Conservation (phyloP, 1,139 yeast species). For the Hyphopichia burtonii region DNA sequence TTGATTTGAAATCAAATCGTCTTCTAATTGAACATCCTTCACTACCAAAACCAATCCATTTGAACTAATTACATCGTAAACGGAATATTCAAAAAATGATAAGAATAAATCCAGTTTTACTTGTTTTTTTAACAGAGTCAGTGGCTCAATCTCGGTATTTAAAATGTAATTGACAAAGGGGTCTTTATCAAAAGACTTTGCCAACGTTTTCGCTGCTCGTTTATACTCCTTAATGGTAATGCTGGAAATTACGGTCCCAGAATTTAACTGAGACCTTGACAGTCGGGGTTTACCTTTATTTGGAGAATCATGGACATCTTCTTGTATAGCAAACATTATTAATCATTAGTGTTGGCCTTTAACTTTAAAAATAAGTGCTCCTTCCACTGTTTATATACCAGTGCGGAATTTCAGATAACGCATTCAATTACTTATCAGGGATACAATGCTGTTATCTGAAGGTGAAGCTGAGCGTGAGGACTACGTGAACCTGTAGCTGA, state of each 20-base stretch:
- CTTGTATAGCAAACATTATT: slow-evolving; percentile 28
- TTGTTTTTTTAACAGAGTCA: slow-evolving; percentile 20
- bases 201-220: slow-evolving; percentile 39
- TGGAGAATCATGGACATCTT: slow-evolving; percentile 36
- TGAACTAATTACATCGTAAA: slow-evolving; percentile 32
- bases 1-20: slow-evolving; percentile 1
- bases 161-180: slow-evolving; percentile 42
- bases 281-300: slow-evolving; percentile 42
- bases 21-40: slow-evolving; percentile 33
- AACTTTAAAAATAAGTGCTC: too few relatives aligned
- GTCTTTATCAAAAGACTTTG: slow-evolving; percentile 38
- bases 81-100: slow-evolving; percentile 37
- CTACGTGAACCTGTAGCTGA: too few relatives aligned
- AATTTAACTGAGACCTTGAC: slow-evolving; percentile 38
- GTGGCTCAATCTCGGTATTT: slow-evolving; percentile 26
- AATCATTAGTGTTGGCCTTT: slow-evolving; percentile 7
- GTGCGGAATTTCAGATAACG: too few relatives aligned
- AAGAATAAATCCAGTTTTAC: slow-evolving; percentile 34
- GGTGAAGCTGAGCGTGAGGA: too few relatives aligned
- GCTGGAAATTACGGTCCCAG: background rate
- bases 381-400: too few relatives aligned
- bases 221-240: slow-evolving; percentile 29
- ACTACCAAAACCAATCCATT: slow-evolving; percentile 34
- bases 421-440: too few relatives aligned
- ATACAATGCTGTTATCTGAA: too few relatives aligned